Percentiles rank a stretch among this genome's conserved stretches.
These are phyloP conservation scores for Cyberlindnera maritima DNA, from an alignment of 805 yeast genomes.

Conservation along the genomic window DNA sequence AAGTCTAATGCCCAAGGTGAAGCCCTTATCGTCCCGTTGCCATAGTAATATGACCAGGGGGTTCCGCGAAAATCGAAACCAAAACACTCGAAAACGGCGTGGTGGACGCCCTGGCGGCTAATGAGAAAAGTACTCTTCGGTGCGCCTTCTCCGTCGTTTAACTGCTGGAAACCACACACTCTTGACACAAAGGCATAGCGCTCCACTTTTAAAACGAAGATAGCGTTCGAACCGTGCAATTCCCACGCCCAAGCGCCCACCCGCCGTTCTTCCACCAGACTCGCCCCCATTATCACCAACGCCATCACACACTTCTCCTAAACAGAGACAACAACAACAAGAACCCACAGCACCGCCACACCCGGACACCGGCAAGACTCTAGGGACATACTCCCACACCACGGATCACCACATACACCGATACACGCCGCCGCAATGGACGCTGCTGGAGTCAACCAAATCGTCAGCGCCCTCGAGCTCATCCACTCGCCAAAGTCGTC, in stretches of 20 bases:
- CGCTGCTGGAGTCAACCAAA: constrained; percentile 65
- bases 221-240: not conserved
- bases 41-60: not conserved
- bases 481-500: constrained; percentile 66
- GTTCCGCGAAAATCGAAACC: constrained; percentile 7
- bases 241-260: not conserved
- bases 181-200: not conserved
- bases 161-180: not conserved
- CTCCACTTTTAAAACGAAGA: not conserved
- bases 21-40: constrained; percentile 1
- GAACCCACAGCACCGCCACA: not conserved
- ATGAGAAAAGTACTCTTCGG: not conserved
- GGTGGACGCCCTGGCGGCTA: not conserved
- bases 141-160: not conserved
- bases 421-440: constrained; percentile 43
- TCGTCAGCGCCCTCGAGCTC: constrained; percentile 71
- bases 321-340: no score
- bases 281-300: not conserved
- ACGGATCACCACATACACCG: not conserved
- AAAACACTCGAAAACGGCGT: constrained; percentile 4
- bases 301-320: no score
- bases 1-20: not conserved
- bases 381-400: no score
- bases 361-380: no score
- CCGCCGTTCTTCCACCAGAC: not conserved